Conservation (phyloP, 192 early-diverging fungal species). For the Haplosporangium gracile region DNA sequence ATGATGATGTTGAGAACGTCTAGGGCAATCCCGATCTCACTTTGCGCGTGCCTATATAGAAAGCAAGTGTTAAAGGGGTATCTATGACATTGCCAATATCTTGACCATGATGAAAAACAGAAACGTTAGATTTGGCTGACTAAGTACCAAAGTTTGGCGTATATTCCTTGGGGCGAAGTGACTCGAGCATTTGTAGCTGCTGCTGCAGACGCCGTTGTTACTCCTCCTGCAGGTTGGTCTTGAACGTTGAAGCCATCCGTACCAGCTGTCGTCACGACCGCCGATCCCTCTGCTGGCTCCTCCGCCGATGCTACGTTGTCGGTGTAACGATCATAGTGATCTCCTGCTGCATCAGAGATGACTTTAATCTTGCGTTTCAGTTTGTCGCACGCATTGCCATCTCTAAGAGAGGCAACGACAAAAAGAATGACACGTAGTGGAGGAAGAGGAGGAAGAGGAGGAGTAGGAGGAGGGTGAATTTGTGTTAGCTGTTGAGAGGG, state of each 20-base stretch:
- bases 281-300: neutral
- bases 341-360: conserved; percentile 39
- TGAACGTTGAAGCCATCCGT: neutral
- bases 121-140: too few relatives aligned
- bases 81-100: neutral
- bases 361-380: conserved; percentile 49
- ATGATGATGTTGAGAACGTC: conserved; percentile 54
- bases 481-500: neutral
- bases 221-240: neutral
- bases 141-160: conserved; percentile 43
- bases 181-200: conserved; percentile 15
- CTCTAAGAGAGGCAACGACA: conserved; percentile 11
- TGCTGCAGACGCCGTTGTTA: neutral
- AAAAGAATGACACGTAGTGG: neutral
- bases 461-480: neutral
- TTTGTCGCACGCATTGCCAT: conserved; percentile 51
- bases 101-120: neutral
- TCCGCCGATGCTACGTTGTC: conserved; percentile 15
- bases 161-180: conserved; percentile 44
- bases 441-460: neutral
- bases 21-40: conserved; percentile 47
- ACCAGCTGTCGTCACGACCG: neutral
- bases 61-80: neutral
- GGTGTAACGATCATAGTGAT: conserved; percentile 44
- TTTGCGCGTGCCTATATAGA: conserved; percentile 44